Base-by-base conservation (phyloP, 2,329 filamentous ascomycete species). In the Ampelomyces quisqualis region DNA sequence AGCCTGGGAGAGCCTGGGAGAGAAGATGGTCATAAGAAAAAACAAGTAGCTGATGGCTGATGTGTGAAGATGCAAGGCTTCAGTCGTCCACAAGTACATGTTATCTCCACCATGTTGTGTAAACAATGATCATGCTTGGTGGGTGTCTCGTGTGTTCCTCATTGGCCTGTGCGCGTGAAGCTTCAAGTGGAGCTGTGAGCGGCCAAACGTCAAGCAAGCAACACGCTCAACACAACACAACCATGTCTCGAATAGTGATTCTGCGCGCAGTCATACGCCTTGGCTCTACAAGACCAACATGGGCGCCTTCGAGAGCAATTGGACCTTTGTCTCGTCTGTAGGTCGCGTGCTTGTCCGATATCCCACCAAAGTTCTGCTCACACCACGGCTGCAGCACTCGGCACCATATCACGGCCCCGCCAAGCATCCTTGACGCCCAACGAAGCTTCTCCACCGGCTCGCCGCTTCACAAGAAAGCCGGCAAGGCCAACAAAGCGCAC, bases 391-490 rank as follows among this genome's bases (percentile, higher is more conserved):
- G 11, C 20, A 53, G 49, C 27, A 37, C 35, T 37, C n/a, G 38
- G 22, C 19, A 37, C 31, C 41, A 34, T n/a, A 21, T 35, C n/a
- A 21, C 41, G 19, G 26, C 42, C 28, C 42, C 38, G 3, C 53
- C 49, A 47, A 40, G 43, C 42, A 21, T 38, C 22, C 35, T 36
- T 11, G 17, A 45, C 22, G 3, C 40, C 21, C 27, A 35, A 13
- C 58, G 65, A 13, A 41, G 43, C 34, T 79, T 81, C 58, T 67
- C 71, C 15, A 70, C 64, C 15, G 73, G 72, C 15, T 52, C 64
- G 2, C 24, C 46, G 6, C 60, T 73, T 13, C 60, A 63, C 34
- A 81, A 81, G 51, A 81, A 80, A 58, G 74, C 74, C 24, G 75
- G 71, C 19, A 80, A 80, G 54, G 73, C 74, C 36, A 72, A 72